Base-by-base conservation (phyloP, 148 eudicot species). In the Agrostemma githago region DNA sequence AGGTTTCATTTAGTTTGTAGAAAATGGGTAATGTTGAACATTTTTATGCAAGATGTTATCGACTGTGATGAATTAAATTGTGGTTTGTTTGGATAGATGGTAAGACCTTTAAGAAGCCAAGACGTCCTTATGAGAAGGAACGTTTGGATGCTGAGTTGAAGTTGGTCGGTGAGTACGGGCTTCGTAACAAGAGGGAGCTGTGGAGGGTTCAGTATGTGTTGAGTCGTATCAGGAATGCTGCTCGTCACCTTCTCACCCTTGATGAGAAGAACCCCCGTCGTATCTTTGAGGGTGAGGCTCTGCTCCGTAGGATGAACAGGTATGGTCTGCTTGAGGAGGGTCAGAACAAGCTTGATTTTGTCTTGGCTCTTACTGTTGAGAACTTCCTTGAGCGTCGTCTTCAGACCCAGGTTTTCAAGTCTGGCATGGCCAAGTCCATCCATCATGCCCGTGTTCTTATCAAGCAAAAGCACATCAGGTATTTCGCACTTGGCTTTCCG, bases 381-480 rank as follows among this genome's bases (percentile, higher is more conserved):
- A 88, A 74, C 78, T 88, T 88, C 74, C 88, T 88, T 65, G 90
- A 88, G 48, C 88, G 88, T 15, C 85, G 90, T 9, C 90, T 87
- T 8, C 90, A 87, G 20, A 87, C 90, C 0, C 82, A 80, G 21
- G 90, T 87, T 5, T 87, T 87, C 80, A 87, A 87, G 81, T 81
- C 90, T 14, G 90, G 90, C 8, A 87, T 87, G 90, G 88, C 90
- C 58, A 87, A 87, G 84, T 87, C 90, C 8, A 87, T 87, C 65
- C 88, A 87, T 70, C 90, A 87, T 78, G 85, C 90, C 11, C 82
- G 88, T 67, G 90, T 87, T 41, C 86, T 87, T 66, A 87, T 87
- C 70, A 83, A 79, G 79, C 90, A 87, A 79, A 87, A 78, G 86
- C 90, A 87, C 61, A 87, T 87, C 70, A 87, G 90, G 90, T 87